A percentile compares a stretch with the other conserved stretches of the same genome.
These are phyloP conservation scores for Monosporozyma unispora DNA, from an alignment of 805 yeast species.

Conservation along the genomic window DNA sequence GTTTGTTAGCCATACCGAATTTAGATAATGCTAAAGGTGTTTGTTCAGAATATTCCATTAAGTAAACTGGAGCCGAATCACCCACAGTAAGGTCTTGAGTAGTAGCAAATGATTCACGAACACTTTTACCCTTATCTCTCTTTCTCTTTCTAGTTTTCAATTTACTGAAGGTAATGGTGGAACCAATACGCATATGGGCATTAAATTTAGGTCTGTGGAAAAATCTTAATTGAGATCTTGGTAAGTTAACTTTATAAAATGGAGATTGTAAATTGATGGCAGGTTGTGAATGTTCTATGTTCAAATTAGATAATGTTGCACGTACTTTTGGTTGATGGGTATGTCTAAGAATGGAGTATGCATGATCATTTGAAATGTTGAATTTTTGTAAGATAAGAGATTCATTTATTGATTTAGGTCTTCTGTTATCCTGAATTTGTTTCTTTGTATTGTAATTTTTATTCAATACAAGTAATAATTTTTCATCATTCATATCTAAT, in stretches of 20 bases:
- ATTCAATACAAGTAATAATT: slow-evolving; percentile 48
- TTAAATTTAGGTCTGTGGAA: slow-evolving; percentile 73
- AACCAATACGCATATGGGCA: slow-evolving; percentile 58
- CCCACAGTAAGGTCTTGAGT: slow-evolving; percentile 75
- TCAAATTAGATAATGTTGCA: slow-evolving; percentile 82
- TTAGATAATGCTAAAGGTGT: slow-evolving; percentile 72
- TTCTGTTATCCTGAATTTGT: slow-evolving; percentile 1
- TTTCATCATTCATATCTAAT: slow-evolving; percentile 83
- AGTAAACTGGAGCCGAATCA: slow-evolving; percentile 68
- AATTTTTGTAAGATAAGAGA: slow-evolving; percentile 50
- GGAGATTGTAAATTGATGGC: slow-evolving; percentile 85
- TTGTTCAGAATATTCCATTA: slow-evolving; percentile 88
- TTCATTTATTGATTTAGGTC: slow-evolving; percentile 40
- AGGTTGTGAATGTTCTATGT: slow-evolving; percentile 85
- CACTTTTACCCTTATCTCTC: slow-evolving; percentile 77
- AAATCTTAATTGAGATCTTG: slow-evolving; percentile 58
- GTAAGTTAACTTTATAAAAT: slow-evolving; percentile 69
- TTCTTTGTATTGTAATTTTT: background rate
- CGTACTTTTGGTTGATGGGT: slow-evolving; percentile 89
- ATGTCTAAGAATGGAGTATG: slow-evolving; percentile 71
- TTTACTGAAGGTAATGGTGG: slow-evolving; percentile 65
- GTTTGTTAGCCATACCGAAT: slow-evolving; percentile 92
- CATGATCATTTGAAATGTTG: slow-evolving; percentile 81
- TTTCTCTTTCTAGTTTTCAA: slow-evolving; percentile 74
- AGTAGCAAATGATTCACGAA: slow-evolving; percentile 59